These are phyloP conservation scores for Gnaphalium uliginosum DNA, from an alignment of 129 eudicot genomes.

Conservation along the genomic window DNA sequence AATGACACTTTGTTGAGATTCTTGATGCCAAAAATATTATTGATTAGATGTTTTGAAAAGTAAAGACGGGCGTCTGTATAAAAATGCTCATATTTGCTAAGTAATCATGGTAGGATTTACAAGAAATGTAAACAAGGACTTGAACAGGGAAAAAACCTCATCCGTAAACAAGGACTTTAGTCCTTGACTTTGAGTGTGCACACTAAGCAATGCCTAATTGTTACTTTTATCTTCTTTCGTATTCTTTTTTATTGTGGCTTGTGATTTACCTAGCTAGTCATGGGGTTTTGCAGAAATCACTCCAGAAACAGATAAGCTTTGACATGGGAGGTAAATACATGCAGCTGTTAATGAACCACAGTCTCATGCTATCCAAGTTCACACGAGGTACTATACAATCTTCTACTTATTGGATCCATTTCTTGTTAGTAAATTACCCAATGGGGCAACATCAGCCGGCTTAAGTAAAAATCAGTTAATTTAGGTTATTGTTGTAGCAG, in stretches of 20 bases:
- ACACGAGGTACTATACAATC: constrained; percentile 54
- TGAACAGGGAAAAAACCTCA: too few species aligned
- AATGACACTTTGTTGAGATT: too few species aligned
- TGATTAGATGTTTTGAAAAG: constrained; percentile 1
- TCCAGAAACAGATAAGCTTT: constrained; percentile 66
- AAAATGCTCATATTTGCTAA: background rate
- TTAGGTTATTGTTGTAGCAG: background rate
- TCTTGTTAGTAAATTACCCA: constrained; percentile 10
- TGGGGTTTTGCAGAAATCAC: constrained; percentile 49
- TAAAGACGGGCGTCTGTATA: background rate
- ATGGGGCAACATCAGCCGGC: background rate
- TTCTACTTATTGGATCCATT: background rate
- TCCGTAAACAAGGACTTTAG: too few species aligned
- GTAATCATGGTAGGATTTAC: background rate
- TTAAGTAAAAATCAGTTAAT: background rate
- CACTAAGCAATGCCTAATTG: background rate
- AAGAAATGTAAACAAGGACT: background rate
- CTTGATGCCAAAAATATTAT: too few species aligned
- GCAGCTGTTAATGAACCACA: constrained; percentile 68
- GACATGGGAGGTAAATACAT: constrained; percentile 66
- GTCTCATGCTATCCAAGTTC: constrained; percentile 57
- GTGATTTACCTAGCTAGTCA: constrained; percentile 3
- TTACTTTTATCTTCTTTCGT: background rate
- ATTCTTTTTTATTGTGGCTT: background rate
- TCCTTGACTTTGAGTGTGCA: too few species aligned